A percentile compares a stretch with the other conserved stretches of the same genome.
These are phyloP conservation scores for Escovopsis sp. DNA, from an alignment of 2,329 filamentous ascomycete genomes.

Conservation along the genomic window DNA sequence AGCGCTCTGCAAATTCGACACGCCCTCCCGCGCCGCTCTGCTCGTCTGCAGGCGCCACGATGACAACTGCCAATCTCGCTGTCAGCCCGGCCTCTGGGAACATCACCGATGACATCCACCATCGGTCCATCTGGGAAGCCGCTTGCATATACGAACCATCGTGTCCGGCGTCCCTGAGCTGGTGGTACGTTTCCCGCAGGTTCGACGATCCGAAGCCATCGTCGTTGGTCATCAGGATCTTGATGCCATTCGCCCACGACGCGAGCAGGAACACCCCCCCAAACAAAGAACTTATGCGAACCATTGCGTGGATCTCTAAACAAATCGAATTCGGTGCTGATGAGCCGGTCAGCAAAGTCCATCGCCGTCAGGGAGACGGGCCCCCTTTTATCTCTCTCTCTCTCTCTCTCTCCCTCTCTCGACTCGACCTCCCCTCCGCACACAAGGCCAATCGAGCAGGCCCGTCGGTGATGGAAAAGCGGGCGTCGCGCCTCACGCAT, in stretches of 20 bases:
- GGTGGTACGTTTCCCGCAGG: conserved; percentile 15
- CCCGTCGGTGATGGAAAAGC: too few relatives aligned
- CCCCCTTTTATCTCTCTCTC: too few relatives aligned
- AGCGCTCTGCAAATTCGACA: conserved; percentile 14
- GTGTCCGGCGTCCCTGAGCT: conserved; percentile 15
- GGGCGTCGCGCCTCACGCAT: too few relatives aligned
- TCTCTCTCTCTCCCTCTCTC: too few relatives aligned
- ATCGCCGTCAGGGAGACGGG: too few relatives aligned
- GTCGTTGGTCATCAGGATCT: conserved; percentile 18
- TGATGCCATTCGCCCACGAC: conserved; percentile 11
- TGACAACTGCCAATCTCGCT: conserved; percentile 11
- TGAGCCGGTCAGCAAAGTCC: too few relatives aligned
- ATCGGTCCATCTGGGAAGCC: background rate
- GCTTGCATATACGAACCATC: conserved; percentile 9
- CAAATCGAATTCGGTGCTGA: too few relatives aligned
- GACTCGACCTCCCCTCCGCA: too few relatives aligned
- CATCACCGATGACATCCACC: background rate
- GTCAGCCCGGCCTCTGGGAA: background rate
- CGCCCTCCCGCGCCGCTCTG: conserved; percentile 17
- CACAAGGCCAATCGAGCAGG: too few relatives aligned
- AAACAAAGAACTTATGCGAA: conserved; percentile 8
- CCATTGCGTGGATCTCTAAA: conserved; percentile 6
- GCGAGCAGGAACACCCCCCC: conserved; percentile 8
- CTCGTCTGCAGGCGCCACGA: conserved; percentile 16
- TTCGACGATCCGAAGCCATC: conserved; percentile 18